These are phyloP conservation scores for Podospora pseudocomata DNA, from an alignment of 495 filamentous ascomycete genomes.

Conservation along the genomic window DNA sequence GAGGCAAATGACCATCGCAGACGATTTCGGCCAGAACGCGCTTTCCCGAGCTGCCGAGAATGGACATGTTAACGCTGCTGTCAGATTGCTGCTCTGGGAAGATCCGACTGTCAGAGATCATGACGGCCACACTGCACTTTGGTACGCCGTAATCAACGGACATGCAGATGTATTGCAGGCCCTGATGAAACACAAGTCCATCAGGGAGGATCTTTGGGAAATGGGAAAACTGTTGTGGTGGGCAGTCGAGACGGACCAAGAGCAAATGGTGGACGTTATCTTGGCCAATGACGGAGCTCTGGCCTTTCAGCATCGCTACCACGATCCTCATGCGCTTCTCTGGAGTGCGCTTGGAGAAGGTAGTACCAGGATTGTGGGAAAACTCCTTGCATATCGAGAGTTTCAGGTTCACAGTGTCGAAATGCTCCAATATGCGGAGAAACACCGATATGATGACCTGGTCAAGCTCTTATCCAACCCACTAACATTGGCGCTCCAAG, in stretches of 20 bases:
- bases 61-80: neutral
- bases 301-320: neutral
- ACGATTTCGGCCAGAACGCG: neutral
- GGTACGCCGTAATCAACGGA: neutral
- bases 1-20: neutral
- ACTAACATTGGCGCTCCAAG: neutral
- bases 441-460: neutral
- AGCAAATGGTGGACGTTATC: neutral
- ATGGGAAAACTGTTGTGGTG: neutral
- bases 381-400: neutral
- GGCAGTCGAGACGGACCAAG: neutral
- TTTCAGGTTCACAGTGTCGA: neutral
- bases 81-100: neutral
- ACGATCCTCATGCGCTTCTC: neutral
- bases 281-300: neutral
- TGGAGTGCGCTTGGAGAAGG: neutral
- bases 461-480: neutral
- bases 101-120: neutral
- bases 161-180: neutral
- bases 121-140: neutral
- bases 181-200: neutral
- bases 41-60: constrained; percentile 1
- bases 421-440: neutral
- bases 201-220: neutral
- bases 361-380: neutral